phyloP scores from a whole-genome alignment of 2,329 filamentous ascomycete genomes.

The Bretziella fagacearum region DNA sequence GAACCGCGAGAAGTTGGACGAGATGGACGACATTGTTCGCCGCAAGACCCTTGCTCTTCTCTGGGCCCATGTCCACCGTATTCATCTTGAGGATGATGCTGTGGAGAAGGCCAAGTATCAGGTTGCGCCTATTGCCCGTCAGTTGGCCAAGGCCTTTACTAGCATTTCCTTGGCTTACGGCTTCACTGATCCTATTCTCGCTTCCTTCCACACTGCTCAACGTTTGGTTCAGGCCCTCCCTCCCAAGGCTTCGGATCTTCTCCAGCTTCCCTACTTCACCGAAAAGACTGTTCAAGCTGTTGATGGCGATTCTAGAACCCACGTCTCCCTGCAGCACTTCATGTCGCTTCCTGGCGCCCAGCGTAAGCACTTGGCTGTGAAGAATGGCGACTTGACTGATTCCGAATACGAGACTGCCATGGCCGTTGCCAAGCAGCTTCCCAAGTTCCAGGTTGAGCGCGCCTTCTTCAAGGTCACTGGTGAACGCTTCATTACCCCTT shows the following conservation, averaged over 20 bases:
- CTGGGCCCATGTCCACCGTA: constrained; percentile 85
- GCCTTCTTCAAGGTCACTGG: constrained; percentile 98
- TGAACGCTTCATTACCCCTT: constrained; percentile 81
- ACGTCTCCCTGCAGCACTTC: constrained; percentile 68
- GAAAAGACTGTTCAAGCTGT: constrained; percentile 46
- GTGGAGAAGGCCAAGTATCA: constrained; percentile 79
- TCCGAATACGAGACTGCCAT: constrained; percentile 62
- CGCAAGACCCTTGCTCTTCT: constrained; percentile 78
- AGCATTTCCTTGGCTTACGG: constrained; percentile 79
- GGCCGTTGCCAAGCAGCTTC: constrained; percentile 65
- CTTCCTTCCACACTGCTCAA: constrained; percentile 69
- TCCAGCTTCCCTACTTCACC: constrained; percentile 81
- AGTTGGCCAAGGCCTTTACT: constrained; percentile 70
- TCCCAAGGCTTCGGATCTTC: constrained; percentile 67
- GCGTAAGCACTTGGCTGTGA: constrained; percentile 54
- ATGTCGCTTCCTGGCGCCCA: constrained; percentile 67
- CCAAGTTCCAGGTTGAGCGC: constrained; percentile 68
- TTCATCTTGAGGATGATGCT: constrained; percentile 62
- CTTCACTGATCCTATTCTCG: constrained; percentile 63
- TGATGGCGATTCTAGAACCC: constrained; percentile 58
- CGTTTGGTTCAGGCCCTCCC: constrained; percentile 77
- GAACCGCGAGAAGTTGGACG: constrained; percentile 60
- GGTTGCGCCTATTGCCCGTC: constrained; percentile 70
- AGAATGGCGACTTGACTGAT: constrained; percentile 53
- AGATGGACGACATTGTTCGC: constrained; percentile 62